phyloP scores from a whole-genome alignment of 2,329 filamentous ascomycete species.

The Ophiostoma sp. region DNA sequence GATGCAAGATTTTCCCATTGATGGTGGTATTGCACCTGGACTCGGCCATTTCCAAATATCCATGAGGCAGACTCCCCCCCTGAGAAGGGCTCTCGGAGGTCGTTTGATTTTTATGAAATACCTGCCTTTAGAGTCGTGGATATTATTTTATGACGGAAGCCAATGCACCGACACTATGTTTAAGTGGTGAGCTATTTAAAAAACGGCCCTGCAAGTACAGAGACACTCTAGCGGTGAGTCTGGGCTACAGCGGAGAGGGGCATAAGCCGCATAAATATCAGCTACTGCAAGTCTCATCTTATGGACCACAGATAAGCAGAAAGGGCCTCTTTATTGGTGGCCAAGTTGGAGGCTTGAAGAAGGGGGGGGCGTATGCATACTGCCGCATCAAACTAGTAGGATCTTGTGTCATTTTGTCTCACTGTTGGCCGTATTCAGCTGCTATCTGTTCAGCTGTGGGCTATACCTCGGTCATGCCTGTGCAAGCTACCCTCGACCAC shows the following conservation, averaged over 20 bases:
- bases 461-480: background rate
- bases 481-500: background rate
- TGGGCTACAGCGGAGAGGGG: too few species aligned
- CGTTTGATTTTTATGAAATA: too few species aligned
- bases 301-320: background rate
- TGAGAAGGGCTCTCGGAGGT: too few species aligned
- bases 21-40: too few species aligned
- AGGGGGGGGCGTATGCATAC: background rate
- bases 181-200: too few species aligned
- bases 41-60: too few species aligned
- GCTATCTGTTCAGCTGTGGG: background rate
- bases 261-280: background rate
- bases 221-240: background rate
- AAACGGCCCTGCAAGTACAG: too few species aligned
- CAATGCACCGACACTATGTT: too few species aligned
- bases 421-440: background rate
- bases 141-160: too few species aligned
- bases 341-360: background rate
- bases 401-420: background rate
- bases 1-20: too few species aligned
- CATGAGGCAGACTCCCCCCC: too few species aligned
- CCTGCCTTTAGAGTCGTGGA: too few species aligned
- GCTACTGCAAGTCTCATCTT: background rate
- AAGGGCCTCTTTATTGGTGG: background rate
- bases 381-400: background rate